Evolutionary conservation across 768 basidiomycete genomes (phyloP).

Genomic region (Trametes villosa): DNA sequence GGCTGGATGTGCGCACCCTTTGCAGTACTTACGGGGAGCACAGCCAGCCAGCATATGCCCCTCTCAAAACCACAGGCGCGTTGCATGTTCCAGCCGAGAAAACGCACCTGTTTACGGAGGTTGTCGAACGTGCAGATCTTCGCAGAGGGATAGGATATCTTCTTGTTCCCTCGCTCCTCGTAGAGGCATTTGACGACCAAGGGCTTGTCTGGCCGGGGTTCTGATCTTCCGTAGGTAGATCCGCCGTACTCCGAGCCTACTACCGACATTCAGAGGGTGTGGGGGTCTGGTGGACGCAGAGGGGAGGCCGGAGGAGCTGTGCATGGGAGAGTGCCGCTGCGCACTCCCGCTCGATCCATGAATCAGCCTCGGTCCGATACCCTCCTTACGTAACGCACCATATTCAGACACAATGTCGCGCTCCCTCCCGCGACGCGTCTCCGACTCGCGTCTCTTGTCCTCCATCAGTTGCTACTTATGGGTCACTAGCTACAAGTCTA

Average conservation of each 20-base stretch:
- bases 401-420: neutral
- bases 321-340: slow-evolving; percentile 18
- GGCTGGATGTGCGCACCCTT: neutral
- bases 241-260: slow-evolving; percentile 33
- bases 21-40: neutral
- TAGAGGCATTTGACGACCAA: slow-evolving; percentile 85
- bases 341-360: no score
- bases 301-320: slow-evolving; percentile 11
- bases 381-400: slow-evolving; percentile 7
- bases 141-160: slow-evolving; percentile 80
- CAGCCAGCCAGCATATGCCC: neutral
- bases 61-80: neutral
- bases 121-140: slow-evolving; percentile 78
- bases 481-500: no score
- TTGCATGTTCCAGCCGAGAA: neutral
- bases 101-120: slow-evolving; percentile 70
- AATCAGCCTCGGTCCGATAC: slow-evolving; percentile 4
- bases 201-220: slow-evolving; percentile 68
- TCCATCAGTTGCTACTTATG: no score
- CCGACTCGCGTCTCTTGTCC: no score
- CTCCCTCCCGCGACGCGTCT: no score
- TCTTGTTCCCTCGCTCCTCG: slow-evolving; percentile 65
- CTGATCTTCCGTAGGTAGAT: slow-evolving; percentile 36
- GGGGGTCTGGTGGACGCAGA: slow-evolving; percentile 6
- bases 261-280: slow-evolving; percentile 26